Evolutionary conservation across 2,329 filamentous ascomycete species (phyloP), one percentile per base, ranked within the genome.

Genomic region (Coniochaeta sp.): DNA sequence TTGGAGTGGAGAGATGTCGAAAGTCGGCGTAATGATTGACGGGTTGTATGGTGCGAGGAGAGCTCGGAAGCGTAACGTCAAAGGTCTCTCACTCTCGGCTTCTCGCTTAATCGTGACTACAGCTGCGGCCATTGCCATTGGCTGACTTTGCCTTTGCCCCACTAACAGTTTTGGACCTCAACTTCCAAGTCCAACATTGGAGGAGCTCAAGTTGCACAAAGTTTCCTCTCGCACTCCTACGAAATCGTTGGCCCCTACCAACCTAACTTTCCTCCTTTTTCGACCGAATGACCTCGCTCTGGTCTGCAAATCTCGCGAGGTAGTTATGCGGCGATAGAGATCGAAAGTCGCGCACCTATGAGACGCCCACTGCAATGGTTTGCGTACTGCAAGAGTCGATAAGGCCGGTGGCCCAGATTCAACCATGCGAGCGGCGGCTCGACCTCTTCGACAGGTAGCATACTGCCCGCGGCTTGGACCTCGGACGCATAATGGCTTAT

Each of bases 351-450:
- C 4, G 24, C 47, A 26, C 22, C 30, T 4, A 56, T 36, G 54
- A 56, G 17, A 56, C 32, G 28, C 34, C 36, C 32, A 17, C 47
- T 47, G 44, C 34, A 38, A 57, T 57, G 55, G n/a, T 42, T 44
- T 40, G n/a, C 38, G 28, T 40, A 59, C 58, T 62, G 61, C 54
- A 28, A 16, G 16, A 61, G 42, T 55, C 44, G 19, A 14, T 47
- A 55, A 34, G 54, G 38, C 60, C 38, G 44, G 42, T 24, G 59
- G 52, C 59, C 59, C 42, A 38, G 24, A 34, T 17, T 54, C 55
- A 44, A 59, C 36, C 26, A 62, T 59, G 57, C 57, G 59, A 57
- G 32, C n/a, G 55, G 55, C 26, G 55, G 22, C 34, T 57, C 55
- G 55, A 57, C 24, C 19, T 57, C 55, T 57, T 28, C 55, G 38